Evolutionary conservation across 2,329 filamentous ascomycete genomes (phyloP).

Genomic region (Diaporthe sp.): DNA sequence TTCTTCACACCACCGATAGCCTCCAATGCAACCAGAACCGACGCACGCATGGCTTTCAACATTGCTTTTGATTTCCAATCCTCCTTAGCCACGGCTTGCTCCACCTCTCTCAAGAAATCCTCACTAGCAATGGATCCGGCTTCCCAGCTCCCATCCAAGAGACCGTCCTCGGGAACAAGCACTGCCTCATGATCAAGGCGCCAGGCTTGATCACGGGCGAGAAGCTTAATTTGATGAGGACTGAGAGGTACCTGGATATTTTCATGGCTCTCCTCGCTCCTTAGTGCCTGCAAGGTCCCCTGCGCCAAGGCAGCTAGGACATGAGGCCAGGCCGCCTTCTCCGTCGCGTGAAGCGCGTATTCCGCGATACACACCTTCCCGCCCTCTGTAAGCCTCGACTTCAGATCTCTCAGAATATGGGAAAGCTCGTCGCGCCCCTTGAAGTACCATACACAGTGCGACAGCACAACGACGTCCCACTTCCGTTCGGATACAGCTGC

Average conservation of each 20-base stretch:
- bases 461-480: constrained; percentile 63
- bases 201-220: constrained; percentile 55
- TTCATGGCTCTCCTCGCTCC: constrained; percentile 49
- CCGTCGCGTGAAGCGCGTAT: constrained; percentile 58
- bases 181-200: constrained; percentile 51
- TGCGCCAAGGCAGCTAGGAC: constrained; percentile 64
- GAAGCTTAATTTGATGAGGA: constrained; percentile 55
- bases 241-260: constrained; percentile 64
- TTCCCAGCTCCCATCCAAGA: constrained; percentile 65
- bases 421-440: constrained; percentile 52
- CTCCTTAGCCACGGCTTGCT: constrained; percentile 46
- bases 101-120: constrained; percentile 51
- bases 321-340: constrained; percentile 59
- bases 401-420: constrained; percentile 53
- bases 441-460: constrained; percentile 70
- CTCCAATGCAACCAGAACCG: constrained; percentile 48
- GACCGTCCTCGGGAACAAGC: constrained; percentile 53
- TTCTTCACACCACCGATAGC: constrained; percentile 47
- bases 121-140: constrained; percentile 49
- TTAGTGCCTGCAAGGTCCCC: constrained; percentile 58
- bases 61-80: constrained; percentile 46
- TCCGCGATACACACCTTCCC: constrained; percentile 59
- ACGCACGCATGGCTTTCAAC: constrained; percentile 50
- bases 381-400: constrained; percentile 44
- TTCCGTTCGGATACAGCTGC: constrained; percentile 41